These are phyloP conservation scores for Teunomyces kruisii DNA, from an alignment of 805 yeast species.

Conservation along the genomic window DNA sequence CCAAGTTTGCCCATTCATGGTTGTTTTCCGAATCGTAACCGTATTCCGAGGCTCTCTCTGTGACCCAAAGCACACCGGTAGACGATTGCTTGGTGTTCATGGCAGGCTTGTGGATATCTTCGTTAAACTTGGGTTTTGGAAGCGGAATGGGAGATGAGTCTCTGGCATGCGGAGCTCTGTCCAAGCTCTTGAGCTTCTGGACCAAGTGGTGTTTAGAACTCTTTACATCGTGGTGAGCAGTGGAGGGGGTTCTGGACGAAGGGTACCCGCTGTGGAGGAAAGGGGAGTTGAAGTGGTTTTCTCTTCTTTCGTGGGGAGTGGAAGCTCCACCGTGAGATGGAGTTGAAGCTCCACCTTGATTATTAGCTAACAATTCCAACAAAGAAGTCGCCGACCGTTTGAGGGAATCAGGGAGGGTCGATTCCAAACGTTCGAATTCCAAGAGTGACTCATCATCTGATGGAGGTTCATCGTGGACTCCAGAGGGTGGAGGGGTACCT, in stretches of 20 bases:
- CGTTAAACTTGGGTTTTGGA: constrained; percentile 46
- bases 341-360: constrained; percentile 2
- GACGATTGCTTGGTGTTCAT: constrained; percentile 58
- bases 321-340: constrained; percentile 1
- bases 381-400: constrained; percentile 40
- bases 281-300: constrained; percentile 14
- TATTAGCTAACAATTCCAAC: constrained; percentile 27
- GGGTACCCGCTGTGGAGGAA: constrained; percentile 14
- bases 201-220: constrained; percentile 18
- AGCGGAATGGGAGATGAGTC: constrained; percentile 50
- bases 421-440: constrained; percentile 44
- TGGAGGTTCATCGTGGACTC: background rate
- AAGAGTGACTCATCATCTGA: constrained; percentile 27
- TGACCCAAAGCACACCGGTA: constrained; percentile 65
- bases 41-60: constrained; percentile 58
- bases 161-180: constrained; percentile 30
- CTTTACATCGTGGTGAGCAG: background rate
- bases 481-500: constrained; percentile 7
- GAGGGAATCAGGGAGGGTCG: constrained; percentile 40
- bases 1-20: constrained; percentile 55
- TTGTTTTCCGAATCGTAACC: constrained; percentile 46
- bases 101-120: constrained; percentile 53
- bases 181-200: constrained; percentile 24
- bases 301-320: constrained; percentile 9
- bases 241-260: constrained; percentile 24